These are phyloP conservation scores for Coniosporium tulheliwenetii DNA, from an alignment of 2,329 filamentous ascomycete genomes.

Conservation along the genomic window DNA sequence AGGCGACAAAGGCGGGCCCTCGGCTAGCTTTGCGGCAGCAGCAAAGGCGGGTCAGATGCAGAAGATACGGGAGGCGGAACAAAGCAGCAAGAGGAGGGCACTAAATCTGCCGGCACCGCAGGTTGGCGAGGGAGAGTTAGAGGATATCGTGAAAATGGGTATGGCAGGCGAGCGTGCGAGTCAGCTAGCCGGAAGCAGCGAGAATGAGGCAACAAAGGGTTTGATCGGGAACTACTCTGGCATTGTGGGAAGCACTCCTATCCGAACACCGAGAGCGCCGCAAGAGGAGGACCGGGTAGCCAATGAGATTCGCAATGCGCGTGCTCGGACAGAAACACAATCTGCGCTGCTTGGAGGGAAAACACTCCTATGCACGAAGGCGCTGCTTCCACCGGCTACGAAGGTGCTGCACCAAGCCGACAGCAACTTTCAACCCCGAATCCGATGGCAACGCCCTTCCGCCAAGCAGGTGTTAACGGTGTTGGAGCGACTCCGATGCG, in stretches of 20 bases:
- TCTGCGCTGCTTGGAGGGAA: slow-evolving; percentile 88
- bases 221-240: slow-evolving; percentile 76
- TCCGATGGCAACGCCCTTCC: slow-evolving; percentile 79
- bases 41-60: slow-evolving; percentile 90
- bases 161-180: slow-evolving; percentile 81
- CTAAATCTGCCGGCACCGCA: slow-evolving; percentile 80
- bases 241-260: slow-evolving; percentile 68
- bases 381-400: slow-evolving; percentile 69
- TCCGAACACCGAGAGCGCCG: slow-evolving; percentile 80
- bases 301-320: slow-evolving; percentile 91
- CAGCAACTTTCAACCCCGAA: slow-evolving; percentile 85
- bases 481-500: slow-evolving; percentile 50
- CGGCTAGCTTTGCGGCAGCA: slow-evolving; percentile 69
- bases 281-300: slow-evolving; percentile 90
- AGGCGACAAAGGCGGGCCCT: slow-evolving; percentile 68
- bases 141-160: slow-evolving; percentile 98
- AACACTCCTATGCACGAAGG: slow-evolving; percentile 82
- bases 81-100: slow-evolving; percentile 78
- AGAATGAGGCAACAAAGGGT: slow-evolving; percentile 72
- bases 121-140: slow-evolving; percentile 80
- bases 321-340: slow-evolving; percentile 81
- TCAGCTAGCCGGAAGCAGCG: slow-evolving; percentile 55
- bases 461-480: slow-evolving; percentile 42
- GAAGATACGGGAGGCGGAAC: slow-evolving; percentile 87
- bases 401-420: slow-evolving; percentile 65